phyloP scores from a whole-genome alignment of 345 rosid genomes.

The Populus nigra region DNA sequence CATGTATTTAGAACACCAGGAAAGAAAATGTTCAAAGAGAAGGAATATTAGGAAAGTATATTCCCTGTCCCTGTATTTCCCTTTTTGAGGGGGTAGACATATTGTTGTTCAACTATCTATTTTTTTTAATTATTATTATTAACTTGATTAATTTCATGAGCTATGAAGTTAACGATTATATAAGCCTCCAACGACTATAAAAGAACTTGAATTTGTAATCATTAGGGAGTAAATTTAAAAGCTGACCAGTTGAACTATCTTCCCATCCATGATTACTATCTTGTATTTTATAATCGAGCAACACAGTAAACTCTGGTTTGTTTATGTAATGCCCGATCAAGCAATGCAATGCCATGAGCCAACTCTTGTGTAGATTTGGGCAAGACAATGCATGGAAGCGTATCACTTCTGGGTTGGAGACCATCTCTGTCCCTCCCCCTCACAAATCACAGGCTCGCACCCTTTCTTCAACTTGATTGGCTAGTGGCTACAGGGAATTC shows the following conservation, averaged over 20 bases:
- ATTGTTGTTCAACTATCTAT: not conserved
- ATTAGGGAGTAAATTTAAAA: rapidly evolving
- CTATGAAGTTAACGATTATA: too few species aligned
- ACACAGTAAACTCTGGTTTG: not conserved
- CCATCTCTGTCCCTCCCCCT: too few species aligned
- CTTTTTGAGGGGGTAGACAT: not conserved
- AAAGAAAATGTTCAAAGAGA: too few species aligned
- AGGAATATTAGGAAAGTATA: too few species aligned
- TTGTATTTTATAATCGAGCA: not conserved
- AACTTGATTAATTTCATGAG: too few species aligned
- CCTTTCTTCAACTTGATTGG: not conserved
- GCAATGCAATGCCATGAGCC: not conserved
- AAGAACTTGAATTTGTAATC: rapidly evolving
- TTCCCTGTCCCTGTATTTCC: not conserved
- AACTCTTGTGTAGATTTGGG: not conserved
- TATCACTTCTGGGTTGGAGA: too few species aligned
- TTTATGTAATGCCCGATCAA: not conserved
- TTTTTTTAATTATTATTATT: too few species aligned
- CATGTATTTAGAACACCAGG: not conserved
- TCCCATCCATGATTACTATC: too few species aligned
- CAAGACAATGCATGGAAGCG: not conserved
- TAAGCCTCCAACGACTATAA: rapidly evolving
- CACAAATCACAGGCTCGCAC: not conserved
- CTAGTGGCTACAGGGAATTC: not conserved
- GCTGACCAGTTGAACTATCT: rapidly evolving